Conservation (phyloP, 2,329 filamentous ascomycete species). For the Trichoderma pleuroti region DNA sequence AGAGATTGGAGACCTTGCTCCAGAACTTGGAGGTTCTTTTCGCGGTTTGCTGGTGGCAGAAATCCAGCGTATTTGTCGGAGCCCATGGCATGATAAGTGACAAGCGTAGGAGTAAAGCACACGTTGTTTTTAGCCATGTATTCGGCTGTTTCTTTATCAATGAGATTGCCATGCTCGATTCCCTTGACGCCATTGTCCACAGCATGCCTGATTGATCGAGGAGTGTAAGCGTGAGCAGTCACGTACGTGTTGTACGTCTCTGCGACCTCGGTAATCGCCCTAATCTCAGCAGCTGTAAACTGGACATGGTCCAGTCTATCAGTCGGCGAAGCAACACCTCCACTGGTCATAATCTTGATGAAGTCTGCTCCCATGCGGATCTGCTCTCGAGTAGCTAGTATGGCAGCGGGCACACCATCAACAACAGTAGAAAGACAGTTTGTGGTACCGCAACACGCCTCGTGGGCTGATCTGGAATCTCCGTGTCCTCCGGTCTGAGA, state of each 20-base stretch:
- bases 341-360: slow-evolving; percentile 59
- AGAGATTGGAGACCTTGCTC: slow-evolving; percentile 44
- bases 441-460: slow-evolving; percentile 23
- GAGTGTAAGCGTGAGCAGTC: slow-evolving; percentile 57
- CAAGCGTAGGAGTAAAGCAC: slow-evolving; percentile 53
- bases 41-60: slow-evolving; percentile 40
- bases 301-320: slow-evolving; percentile 53
- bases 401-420: slow-evolving; percentile 54
- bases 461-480: slow-evolving; percentile 46
- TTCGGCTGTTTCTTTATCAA: slow-evolving; percentile 42
- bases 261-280: slow-evolving; percentile 50
- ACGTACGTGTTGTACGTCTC: slow-evolving; percentile 49
- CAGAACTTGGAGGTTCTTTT: slow-evolving; percentile 52
- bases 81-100: slow-evolving; percentile 49
- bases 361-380: slow-evolving; percentile 56
- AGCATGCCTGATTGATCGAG: slow-evolving; percentile 50
- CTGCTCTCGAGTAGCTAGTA: slow-evolving; percentile 51
- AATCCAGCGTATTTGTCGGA: slow-evolving; percentile 42
- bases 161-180: slow-evolving; percentile 48
- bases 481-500: slow-evolving; percentile 58
- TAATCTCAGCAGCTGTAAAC: slow-evolving; percentile 55
- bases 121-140: slow-evolving; percentile 48
- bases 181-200: slow-evolving; percentile 53
- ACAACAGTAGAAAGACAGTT: slow-evolving; percentile 11
- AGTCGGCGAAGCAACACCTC: slow-evolving; percentile 55